These are phyloP conservation scores for Amborella trichopoda DNA, from an alignment of 164 flowering plant genomes.

Conservation along the genomic window DNA sequence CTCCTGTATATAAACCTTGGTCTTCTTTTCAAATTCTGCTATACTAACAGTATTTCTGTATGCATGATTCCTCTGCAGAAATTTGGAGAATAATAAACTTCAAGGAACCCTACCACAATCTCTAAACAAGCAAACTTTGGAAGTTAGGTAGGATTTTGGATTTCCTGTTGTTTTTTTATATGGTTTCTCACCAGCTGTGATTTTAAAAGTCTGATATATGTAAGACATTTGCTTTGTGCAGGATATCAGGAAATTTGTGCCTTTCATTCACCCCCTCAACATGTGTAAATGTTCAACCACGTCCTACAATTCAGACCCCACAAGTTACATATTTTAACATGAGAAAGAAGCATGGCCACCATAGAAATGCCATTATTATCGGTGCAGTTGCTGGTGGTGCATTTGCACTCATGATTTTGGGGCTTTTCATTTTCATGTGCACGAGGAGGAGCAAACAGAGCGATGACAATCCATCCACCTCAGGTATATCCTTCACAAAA, in stretches of 20 bases:
- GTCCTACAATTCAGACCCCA: constrained; percentile 50
- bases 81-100: constrained; percentile 68
- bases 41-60: too few relatives aligned
- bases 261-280: constrained; percentile 44
- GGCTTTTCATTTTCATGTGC: constrained; percentile 25
- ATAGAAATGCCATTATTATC: constrained; percentile 25
- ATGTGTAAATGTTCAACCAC: constrained; percentile 30
- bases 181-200: too few relatives aligned
- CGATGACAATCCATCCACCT: constrained; percentile 16
- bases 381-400: constrained; percentile 36
- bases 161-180: not conserved
- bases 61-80: too few relatives aligned
- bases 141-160: constrained; percentile 41
- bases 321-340: constrained; percentile 40
- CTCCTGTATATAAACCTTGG: too few relatives aligned
- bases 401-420: constrained; percentile 22
- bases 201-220: not conserved
- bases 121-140: constrained; percentile 46
- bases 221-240: constrained; percentile 20
- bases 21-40: too few relatives aligned
- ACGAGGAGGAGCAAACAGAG: constrained; percentile 20
- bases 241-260: constrained; percentile 76
- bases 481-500: too few relatives aligned
- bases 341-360: constrained; percentile 25
- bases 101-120: constrained; percentile 62